Base-by-base conservation (phyloP, 768 basidiomycete species). In the Pleurotus citrinopileatus region DNA sequence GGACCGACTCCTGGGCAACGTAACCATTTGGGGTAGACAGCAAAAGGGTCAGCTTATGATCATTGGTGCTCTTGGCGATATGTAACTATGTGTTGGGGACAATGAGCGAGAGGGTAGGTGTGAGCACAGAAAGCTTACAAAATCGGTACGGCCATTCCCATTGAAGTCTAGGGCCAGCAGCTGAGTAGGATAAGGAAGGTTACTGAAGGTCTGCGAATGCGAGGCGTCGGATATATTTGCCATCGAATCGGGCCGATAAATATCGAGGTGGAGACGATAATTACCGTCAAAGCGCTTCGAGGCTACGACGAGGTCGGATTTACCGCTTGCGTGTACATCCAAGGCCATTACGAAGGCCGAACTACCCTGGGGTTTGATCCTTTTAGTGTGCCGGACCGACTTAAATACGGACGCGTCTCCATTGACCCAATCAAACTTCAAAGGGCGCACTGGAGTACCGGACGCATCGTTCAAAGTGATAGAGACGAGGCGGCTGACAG, bases 291-390 rank as follows among this genome's bases (percentile, higher is more conserved):
- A 51, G 23, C 48, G 48, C 34, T 51, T 51, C 12, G 48, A 36
- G 13, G 48, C 29, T 8, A 51, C 29, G 23, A 51, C 48, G 2
- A 51, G 23, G 22, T 51, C 48, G n/a, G 48, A 36, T 37, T 26
- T 51, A 13, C 48, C 48, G 4, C 29, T 51, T 15, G 48, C 48
- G 37, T 51, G 29, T 15, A 51, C 48, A n/a, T 51, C 48, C 34
- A 51, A 36, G 9, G 48, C 29, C 48, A 51, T 51, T 8, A 51
- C 48, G 19, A n/a, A 23, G 23, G 48, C 48, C n/a, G 34, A 13
- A 13, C 29, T 34, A 25, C 37, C 48, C 7, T 47, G 22, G 4
- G 48, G n/a, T 9, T 36, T 51, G 15, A 51, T 25, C 15, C 10
- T 37, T 9, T 20, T 51, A 12, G 48, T 15, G 13, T 12, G 10